Percentiles rank a stretch among this genome's conserved stretches.
These are phyloP conservation scores for Lojkania enalia DNA, from an alignment of 2,329 filamentous ascomycete species.

Conservation along the genomic window DNA sequence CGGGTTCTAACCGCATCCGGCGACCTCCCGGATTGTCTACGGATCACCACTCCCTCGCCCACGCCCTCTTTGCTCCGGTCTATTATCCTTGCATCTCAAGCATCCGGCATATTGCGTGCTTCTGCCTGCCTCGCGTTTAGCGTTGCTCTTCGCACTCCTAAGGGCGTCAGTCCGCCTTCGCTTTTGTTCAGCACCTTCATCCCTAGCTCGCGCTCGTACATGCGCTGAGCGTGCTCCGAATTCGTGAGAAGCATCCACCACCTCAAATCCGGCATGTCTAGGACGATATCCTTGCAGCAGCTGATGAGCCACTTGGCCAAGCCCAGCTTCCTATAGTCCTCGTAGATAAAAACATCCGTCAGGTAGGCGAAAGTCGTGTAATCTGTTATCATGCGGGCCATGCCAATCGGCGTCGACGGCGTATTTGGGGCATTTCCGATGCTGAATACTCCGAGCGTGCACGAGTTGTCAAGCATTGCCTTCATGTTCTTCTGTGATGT, in stretches of 20 bases:
- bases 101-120: too few relatives aligned
- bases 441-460: constrained; percentile 36
- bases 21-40: too few relatives aligned
- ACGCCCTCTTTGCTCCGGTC: too few relatives aligned
- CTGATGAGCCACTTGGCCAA: constrained; percentile 68
- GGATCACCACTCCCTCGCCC: too few relatives aligned
- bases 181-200: constrained; percentile 27
- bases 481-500: constrained; percentile 21
- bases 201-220: constrained; percentile 34
- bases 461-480: constrained; percentile 37
- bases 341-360: constrained; percentile 68
- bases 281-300: constrained; percentile 60
- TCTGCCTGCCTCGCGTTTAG: too few relatives aligned
- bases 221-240: constrained; percentile 25
- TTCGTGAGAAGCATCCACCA: constrained; percentile 34
- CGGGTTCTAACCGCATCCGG: too few relatives aligned
- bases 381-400: constrained; percentile 70
- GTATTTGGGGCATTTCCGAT: not conserved
- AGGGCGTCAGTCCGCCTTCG: constrained; percentile 22
- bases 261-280: constrained; percentile 63
- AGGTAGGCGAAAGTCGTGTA: constrained; percentile 69
- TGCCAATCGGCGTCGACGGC: constrained; percentile 54
- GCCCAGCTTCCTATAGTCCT: constrained; percentile 62
- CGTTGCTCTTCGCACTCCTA: constrained; percentile 29
- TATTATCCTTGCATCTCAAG: too few relatives aligned